Base-by-base conservation (phyloP, 179 eudicot species). In the Heliamphora pulchella region DNA sequence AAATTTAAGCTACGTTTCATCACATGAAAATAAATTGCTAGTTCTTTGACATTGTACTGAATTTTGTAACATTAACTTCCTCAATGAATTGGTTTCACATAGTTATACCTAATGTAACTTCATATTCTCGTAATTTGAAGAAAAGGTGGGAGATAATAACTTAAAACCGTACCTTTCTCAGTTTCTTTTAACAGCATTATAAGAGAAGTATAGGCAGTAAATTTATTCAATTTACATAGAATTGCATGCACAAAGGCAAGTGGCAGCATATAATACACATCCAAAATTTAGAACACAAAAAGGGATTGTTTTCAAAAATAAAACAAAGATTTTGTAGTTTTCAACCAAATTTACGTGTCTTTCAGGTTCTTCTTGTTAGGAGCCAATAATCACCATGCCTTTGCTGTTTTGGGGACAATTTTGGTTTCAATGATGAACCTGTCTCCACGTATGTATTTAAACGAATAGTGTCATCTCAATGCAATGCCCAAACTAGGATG, bases 1-100 rank as follows among this genome's bases (percentile, higher is more conserved):
- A 75, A 67, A 2, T 62, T 31, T 59, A 75, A 75, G n/a, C 57
- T 11, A 68, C n/a, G 62, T 10, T 80, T n/a, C 47, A 15, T 3
- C 46, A 47, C 58, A 39, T 9, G 44, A 17, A 68, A 41, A 39
- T 7, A 46, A 20, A 55, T 1, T 54, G 5, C 6, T 15, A 31
- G 31, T 31, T 31, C 31, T 31, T 6, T 59, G 72, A 58, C 47
- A 68, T 50, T 17, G 61, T 69, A 47, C 43, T 22, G 10, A 76
- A 50, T 43, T 62, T 48, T 31, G 2, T 75, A 53, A 46, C 15
- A 1, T 4, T 50, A 72, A 51, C 61, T 51, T 72, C 18, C 20
- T 15, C 4, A 72, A 18, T 8, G 20, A 14, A 31, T 31, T 39
- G 11, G 41, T 44, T 70, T 70, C 74, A 70, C 2, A 71, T 71